Conservation (phyloP, 345 rosid species). For the Salix suchowensis region DNA sequence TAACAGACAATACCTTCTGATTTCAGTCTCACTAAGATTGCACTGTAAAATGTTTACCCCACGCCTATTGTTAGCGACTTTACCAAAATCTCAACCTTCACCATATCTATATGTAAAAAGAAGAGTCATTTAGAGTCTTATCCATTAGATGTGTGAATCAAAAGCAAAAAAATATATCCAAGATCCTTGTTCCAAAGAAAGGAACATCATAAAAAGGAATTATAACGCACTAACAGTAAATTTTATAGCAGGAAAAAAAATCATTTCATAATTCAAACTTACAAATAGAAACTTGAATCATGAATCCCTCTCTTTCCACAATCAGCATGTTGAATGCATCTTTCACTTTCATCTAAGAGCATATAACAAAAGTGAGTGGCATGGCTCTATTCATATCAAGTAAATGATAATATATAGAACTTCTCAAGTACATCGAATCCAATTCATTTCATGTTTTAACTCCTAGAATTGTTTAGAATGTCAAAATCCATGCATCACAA, state of each 20-base stretch:
- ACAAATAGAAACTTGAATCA: slow-evolving; percentile 77
- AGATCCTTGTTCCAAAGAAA: background rate
- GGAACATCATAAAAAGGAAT: background rate
- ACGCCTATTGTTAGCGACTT: no score
- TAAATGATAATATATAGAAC: background rate
- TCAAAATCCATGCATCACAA: background rate
- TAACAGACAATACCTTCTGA: slow-evolving; percentile 62
- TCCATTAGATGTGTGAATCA: no score
- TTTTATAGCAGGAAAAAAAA: background rate
- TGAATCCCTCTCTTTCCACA: slow-evolving; percentile 72
- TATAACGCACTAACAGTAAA: background rate
- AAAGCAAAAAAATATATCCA: no score
- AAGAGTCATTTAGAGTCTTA: no score
- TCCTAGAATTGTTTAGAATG: background rate
- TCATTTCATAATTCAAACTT: slow-evolving; percentile 22
- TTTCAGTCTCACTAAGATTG: slow-evolving; percentile 74
- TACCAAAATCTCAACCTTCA: no score
- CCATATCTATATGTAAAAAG: no score
- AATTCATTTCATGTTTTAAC: slow-evolving; percentile 1
- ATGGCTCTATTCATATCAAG: background rate
- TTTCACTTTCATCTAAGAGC: slow-evolving; percentile 65
- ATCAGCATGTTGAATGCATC: slow-evolving; percentile 52
- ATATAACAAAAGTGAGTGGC: slow-evolving; percentile 10
- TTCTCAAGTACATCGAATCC: background rate
- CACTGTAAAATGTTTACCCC: slow-evolving; percentile 37